Conservation (phyloP, 768 basidiomycete genomes). For the Leucosporidium creatinivorum region DNA sequence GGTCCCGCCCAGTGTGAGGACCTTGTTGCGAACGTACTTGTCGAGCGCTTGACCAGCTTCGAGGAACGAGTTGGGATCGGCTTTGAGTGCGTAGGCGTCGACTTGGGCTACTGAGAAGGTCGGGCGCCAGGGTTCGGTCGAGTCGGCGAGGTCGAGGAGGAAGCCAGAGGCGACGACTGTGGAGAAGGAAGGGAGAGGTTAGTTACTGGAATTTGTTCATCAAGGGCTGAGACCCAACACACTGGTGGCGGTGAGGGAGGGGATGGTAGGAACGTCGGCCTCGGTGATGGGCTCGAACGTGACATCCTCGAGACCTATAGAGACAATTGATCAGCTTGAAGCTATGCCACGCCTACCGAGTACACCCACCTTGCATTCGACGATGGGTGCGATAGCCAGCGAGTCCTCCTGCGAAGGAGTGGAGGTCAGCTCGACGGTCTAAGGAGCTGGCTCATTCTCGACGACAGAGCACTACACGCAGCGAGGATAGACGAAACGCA, state of each 20-base stretch:
- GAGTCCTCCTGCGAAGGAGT: constrained; percentile 16
- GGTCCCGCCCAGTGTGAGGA: constrained; percentile 31
- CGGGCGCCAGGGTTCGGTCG: constrained; percentile 38
- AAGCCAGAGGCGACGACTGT: constrained; percentile 45
- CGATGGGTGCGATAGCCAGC: constrained; percentile 34
- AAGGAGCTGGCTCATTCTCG: no score
- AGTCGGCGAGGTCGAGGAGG: constrained; percentile 43
- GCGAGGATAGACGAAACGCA: no score
- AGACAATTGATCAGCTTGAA: no score
- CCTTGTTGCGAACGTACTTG: constrained; percentile 36
- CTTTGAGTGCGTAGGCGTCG: constrained; percentile 45
- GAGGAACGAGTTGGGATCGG: constrained; percentile 41
- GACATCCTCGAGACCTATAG: constrained; percentile 35
- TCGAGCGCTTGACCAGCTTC: constrained; percentile 39
- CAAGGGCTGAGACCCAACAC: background rate
- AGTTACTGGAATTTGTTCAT: background rate
- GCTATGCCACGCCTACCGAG: no score
- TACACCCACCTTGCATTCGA: constrained; percentile 17
- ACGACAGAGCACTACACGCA: no score
- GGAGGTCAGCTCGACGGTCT: background rate
- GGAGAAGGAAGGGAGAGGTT: constrained; percentile 39
- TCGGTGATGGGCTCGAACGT: constrained; percentile 31
- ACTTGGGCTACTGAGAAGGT: constrained; percentile 31
- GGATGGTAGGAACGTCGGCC: constrained; percentile 33
- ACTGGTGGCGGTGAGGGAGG: constrained; percentile 25